Evolutionary conservation across 352 stramenopile species (phyloP).

Genomic region (Aphanomyces stellatus): DNA sequence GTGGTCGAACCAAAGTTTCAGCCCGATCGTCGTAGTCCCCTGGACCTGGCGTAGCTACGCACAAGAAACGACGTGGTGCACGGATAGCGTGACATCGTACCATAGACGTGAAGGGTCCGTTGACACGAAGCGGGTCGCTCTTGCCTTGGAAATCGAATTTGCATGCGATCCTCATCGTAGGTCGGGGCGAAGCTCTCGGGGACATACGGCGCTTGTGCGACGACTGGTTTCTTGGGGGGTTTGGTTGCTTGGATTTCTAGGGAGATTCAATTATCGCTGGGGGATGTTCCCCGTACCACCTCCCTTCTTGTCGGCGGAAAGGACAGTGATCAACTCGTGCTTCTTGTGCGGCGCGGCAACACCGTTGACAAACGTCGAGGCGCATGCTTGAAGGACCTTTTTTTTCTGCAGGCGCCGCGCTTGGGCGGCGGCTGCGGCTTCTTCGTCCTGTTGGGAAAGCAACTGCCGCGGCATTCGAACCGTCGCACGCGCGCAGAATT

Average conservation of each 20-base stretch:
- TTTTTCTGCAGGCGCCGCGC: background rate
- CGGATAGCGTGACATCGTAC: too few species aligned
- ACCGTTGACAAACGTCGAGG: background rate
- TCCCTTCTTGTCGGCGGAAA: background rate
- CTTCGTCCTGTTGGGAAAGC: background rate
- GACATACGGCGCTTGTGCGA: too few species aligned
- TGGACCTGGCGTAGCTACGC: conserved; percentile 1
- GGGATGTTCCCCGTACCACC: background rate
- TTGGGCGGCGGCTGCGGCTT: background rate
- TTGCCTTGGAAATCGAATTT: background rate
- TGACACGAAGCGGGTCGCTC: background rate
- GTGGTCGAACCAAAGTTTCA: background rate
- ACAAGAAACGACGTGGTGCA: too few species aligned
- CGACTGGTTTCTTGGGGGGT: too few species aligned
- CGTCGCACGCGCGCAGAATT: too few species aligned
- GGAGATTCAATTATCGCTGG: too few species aligned
- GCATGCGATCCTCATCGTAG: too few species aligned
- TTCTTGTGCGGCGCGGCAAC: background rate
- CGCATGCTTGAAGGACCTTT: background rate
- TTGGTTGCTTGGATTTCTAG: too few species aligned
- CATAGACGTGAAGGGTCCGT: background rate
- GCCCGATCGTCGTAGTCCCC: background rate
- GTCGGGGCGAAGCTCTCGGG: too few species aligned
- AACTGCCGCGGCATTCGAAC: too few species aligned
- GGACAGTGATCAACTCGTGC: background rate